Evolutionary conservation across 2,329 filamentous ascomycete genomes (phyloP).

Genomic region (Aureobasidium melanogenum): DNA sequence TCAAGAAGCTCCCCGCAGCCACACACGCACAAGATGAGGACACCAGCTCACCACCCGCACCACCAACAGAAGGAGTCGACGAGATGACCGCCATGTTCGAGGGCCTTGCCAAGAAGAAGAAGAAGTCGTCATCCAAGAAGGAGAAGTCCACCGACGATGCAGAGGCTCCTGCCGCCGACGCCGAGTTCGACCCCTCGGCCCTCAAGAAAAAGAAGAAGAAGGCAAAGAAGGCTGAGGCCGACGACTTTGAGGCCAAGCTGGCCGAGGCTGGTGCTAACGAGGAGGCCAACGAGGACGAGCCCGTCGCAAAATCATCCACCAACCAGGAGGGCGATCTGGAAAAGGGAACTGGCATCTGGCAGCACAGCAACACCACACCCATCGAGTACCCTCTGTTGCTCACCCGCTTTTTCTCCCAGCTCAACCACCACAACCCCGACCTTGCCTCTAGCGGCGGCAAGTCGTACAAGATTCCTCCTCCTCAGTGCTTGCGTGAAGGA

Average conservation of each 20-base stretch:
- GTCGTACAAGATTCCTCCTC: conserved; percentile 98
- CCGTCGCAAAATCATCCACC: conserved; percentile 19
- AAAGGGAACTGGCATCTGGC: conserved; percentile 82
- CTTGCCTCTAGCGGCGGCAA: conserved; percentile 66
- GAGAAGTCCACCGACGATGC: conserved; percentile 26
- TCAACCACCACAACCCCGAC: conserved; percentile 94
- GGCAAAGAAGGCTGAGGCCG: conserved; percentile 48
- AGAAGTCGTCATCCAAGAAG: conserved; percentile 48
- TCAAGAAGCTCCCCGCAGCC: conserved; percentile 3
- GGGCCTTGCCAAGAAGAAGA: conserved; percentile 67
- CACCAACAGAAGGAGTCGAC: conserved; percentile 38
- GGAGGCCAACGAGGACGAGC: conserved; percentile 36
- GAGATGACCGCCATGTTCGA: conserved; percentile 47
- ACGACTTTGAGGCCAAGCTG: conserved; percentile 60
- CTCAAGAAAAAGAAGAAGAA: conserved; percentile 87
- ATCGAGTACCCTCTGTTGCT: conserved; percentile 83
- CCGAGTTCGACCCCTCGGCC: conserved; percentile 54
- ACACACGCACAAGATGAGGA: conserved; percentile 19
- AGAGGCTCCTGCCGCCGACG: conserved; percentile 45
- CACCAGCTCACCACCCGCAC: conserved; percentile 23
- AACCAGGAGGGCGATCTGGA: conserved; percentile 67
- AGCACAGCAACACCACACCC: conserved; percentile 65
- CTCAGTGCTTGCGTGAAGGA: conserved; percentile 97
- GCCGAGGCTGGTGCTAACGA: conserved; percentile 50
- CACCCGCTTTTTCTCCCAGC: conserved; percentile 84